Evolutionary conservation across 345 rosid species (phyloP).

Genomic region (Melastoma malabathricum): DNA sequence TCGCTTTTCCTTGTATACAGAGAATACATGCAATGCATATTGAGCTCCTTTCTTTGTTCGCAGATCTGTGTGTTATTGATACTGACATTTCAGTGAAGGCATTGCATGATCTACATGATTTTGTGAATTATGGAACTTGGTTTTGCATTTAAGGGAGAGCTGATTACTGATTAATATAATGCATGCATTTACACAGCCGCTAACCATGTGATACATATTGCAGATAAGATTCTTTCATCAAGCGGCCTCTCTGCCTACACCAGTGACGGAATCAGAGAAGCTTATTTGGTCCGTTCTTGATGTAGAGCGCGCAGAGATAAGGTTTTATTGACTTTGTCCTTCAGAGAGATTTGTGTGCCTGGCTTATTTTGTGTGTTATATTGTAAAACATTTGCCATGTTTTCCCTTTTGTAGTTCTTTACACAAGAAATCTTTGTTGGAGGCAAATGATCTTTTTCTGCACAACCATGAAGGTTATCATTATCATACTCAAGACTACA

Average conservation of each 20-base stretch:
- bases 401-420: conserved; percentile 43
- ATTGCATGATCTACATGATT: no score
- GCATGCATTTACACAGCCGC: no score
- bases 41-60: no score
- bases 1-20: no score
- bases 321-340: conserved; percentile 29
- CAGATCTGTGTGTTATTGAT: no score
- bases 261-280: conserved; percentile 59
- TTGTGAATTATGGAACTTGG: no score
- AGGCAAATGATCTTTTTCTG: conserved; percentile 67
- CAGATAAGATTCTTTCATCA: conserved; percentile 82
- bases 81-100: no score
- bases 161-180: no score
- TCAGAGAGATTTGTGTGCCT: not conserved
- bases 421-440: conserved; percentile 61
- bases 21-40: no score
- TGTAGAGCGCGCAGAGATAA: conserved; percentile 77
- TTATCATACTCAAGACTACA: not conserved
- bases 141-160: no score
- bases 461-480: conserved; percentile 55
- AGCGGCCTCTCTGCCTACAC: conserved; percentile 46
- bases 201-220: conserved; percentile 1
- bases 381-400: not conserved
- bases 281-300: conserved; percentile 82
- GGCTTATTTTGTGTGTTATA: conserved; percentile 5